A percentile compares a stretch with the other conserved stretches of the same genome.
phyloP scores from a whole-genome alignment of 805 yeast species.

The Pichia deserticola region DNA sequence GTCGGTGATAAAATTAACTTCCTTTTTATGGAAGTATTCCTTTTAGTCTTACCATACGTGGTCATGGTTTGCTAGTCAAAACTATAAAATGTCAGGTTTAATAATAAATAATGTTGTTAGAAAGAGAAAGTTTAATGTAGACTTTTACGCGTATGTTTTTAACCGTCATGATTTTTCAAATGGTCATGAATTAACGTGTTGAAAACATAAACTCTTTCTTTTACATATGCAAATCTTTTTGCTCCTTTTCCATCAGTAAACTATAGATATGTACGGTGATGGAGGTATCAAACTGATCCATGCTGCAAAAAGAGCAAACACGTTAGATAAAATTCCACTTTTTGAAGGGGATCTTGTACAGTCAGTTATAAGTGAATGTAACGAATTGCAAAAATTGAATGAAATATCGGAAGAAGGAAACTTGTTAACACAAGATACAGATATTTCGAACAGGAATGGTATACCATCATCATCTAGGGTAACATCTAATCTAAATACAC shows the following conservation, averaged over 20 bases:
- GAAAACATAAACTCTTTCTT: too few relatives aligned
- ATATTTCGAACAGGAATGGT: background rate
- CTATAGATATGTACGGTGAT: slow-evolving; percentile 73
- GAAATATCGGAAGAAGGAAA: background rate
- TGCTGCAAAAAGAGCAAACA: slow-evolving; percentile 76
- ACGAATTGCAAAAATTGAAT: slow-evolving; percentile 51
- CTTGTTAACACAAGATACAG: background rate
- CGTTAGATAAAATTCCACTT: slow-evolving; percentile 56
- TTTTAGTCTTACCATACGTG: slow-evolving; percentile 1
- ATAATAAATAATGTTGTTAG: too few relatives aligned
- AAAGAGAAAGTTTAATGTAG: too few relatives aligned
- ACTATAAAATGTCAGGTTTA: too few relatives aligned
- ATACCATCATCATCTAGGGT: background rate
- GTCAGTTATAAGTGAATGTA: slow-evolving; percentile 62
- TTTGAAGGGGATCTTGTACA: slow-evolving; percentile 69
- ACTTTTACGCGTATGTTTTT: too few relatives aligned
- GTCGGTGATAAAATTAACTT: background rate
- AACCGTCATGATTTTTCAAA: too few relatives aligned
- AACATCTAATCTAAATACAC: slow-evolving; percentile 1
- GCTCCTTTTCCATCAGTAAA: too few relatives aligned
- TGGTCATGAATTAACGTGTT: too few relatives aligned
- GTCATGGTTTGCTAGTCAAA: background rate
- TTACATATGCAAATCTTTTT: too few relatives aligned
- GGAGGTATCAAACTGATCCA: slow-evolving; percentile 71
- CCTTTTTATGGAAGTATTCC: background rate